A percentile compares a stretch with the other conserved stretches of the same genome.
Evolutionary conservation across 495 filamentous ascomycete species (phyloP).

Genomic region (Penicillium chermesinum): DNA sequence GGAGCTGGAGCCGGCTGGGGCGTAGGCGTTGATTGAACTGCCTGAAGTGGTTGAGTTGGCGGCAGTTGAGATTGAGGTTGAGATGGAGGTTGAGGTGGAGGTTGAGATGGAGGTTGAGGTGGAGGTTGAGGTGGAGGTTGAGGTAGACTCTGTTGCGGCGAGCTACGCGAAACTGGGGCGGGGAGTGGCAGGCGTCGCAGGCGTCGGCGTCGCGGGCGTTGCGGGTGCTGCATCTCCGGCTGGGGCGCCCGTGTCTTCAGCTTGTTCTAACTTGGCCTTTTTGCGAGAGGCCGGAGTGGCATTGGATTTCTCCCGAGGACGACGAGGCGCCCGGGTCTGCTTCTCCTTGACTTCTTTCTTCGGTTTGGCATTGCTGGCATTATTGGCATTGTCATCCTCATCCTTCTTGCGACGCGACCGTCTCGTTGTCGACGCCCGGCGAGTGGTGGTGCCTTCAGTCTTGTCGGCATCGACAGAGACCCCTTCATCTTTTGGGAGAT

Average conservation of each 20-base stretch:
- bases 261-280: constrained; percentile 43
- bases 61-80: constrained; percentile 7
- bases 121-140: constrained; percentile 12
- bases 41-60: constrained; percentile 21
- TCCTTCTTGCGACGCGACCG: constrained; percentile 48
- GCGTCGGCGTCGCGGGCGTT: constrained; percentile 6
- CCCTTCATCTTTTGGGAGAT: constrained; percentile 14
- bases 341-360: constrained; percentile 27
- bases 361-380: constrained; percentile 25
- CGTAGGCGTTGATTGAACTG: constrained; percentile 14
- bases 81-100: constrained; percentile 10
- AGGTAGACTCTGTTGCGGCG: constrained; percentile 1
- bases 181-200: constrained; percentile 8
- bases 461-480: constrained; percentile 12
- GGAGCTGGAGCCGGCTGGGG: constrained; percentile 8
- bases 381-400: constrained; percentile 22
- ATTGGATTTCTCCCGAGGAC: constrained; percentile 37
- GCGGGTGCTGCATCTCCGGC: constrained; percentile 9
- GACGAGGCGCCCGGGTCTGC: constrained; percentile 36
- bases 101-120: constrained; percentile 9
- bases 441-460: constrained; percentile 17
- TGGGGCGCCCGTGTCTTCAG: constrained; percentile 13
- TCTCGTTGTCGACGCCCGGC: constrained; percentile 30
- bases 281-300: constrained; percentile 35
- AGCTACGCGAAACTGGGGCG: background rate